phyloP scores from a whole-genome alignment of 305 asterid genomes.

The Rubia balearica region DNA sequence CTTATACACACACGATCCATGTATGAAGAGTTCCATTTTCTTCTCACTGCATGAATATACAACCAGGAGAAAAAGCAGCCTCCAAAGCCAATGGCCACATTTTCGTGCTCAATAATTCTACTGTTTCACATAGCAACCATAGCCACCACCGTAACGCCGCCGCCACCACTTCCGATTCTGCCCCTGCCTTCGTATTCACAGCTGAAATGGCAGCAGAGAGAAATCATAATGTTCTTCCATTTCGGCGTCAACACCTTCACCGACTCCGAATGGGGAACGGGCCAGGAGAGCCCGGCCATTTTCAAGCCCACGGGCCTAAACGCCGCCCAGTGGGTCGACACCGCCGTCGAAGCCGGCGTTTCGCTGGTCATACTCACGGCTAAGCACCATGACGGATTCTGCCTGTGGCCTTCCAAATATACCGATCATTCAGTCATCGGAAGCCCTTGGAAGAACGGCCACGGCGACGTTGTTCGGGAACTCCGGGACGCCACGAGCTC shows the following conservation, averaged over 20 bases:
- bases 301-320: constrained; percentile 62
- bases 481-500: constrained; percentile 48
- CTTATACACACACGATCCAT: too few relatives aligned
- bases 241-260: constrained; percentile 90
- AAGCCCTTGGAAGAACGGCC: constrained; percentile 71
- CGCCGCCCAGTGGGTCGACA: constrained; percentile 69
- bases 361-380: constrained; percentile 76
- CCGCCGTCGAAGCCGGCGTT: constrained; percentile 57
- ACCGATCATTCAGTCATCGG: constrained; percentile 67
- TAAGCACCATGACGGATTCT: constrained; percentile 91
- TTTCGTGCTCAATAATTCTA: constrained; percentile 10
- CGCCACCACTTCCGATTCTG: constrained; percentile 78
- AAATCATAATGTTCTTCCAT: constrained; percentile 76
- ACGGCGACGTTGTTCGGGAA: constrained; percentile 68
- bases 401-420: constrained; percentile 87
- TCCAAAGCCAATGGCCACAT: constrained; percentile 28
- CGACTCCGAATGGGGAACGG: constrained; percentile 85
- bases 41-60: background rate
- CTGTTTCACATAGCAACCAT: constrained; percentile 6
- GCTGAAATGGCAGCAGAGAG: constrained; percentile 86
- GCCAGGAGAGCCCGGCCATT: constrained; percentile 51
- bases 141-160: constrained; percentile 36
- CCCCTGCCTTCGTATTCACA: constrained; percentile 75
- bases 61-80: too few relatives aligned
- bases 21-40: too few relatives aligned